Evolutionary conservation across 192 early-diverging fungal genomes (phyloP).

Genomic region (Mortierella hygrophila): DNA sequence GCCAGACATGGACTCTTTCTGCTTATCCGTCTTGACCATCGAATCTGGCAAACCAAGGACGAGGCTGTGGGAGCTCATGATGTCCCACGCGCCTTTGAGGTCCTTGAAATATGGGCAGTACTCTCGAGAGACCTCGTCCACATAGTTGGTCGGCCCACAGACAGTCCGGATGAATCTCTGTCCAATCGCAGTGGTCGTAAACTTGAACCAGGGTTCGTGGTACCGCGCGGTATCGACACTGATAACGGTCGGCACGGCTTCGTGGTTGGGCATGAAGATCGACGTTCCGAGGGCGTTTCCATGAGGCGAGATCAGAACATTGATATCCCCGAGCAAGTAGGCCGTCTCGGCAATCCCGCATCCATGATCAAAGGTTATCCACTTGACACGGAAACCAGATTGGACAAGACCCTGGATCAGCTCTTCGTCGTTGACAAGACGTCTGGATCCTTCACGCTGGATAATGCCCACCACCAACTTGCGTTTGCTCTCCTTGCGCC

Average conservation of each 20-base stretch:
- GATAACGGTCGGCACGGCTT: constrained; percentile 28
- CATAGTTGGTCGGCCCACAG: constrained; percentile 24
- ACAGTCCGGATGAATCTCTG: constrained; percentile 20
- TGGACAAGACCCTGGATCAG: constrained; percentile 21
- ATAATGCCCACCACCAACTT: constrained; percentile 39
- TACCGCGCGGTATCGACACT: constrained; percentile 30
- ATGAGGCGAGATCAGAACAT: constrained; percentile 43
- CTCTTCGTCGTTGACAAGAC: constrained; percentile 40
- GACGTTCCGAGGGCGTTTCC: constrained; percentile 44
- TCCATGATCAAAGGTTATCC: constrained; percentile 48
- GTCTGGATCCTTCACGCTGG: constrained; percentile 34
- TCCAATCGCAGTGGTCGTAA: constrained; percentile 21
- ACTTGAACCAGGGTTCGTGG: constrained; percentile 35
- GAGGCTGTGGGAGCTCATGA: background rate
- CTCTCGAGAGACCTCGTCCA: constrained; percentile 12
- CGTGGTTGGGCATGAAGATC: constrained; percentile 36
- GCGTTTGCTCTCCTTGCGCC: background rate
- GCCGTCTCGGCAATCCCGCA: constrained; percentile 49
- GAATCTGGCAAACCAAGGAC: constrained; percentile 8
- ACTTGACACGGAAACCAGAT: constrained; percentile 44
- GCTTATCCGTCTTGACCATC: constrained; percentile 2
- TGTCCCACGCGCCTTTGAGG: background rate
- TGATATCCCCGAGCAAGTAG: constrained; percentile 40
- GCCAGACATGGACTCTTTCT: background rate
- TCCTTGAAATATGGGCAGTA: constrained; percentile 31